phyloP scores from a whole-genome alignment of 306 rosid species.

The Cicer chorassanicum region DNA sequence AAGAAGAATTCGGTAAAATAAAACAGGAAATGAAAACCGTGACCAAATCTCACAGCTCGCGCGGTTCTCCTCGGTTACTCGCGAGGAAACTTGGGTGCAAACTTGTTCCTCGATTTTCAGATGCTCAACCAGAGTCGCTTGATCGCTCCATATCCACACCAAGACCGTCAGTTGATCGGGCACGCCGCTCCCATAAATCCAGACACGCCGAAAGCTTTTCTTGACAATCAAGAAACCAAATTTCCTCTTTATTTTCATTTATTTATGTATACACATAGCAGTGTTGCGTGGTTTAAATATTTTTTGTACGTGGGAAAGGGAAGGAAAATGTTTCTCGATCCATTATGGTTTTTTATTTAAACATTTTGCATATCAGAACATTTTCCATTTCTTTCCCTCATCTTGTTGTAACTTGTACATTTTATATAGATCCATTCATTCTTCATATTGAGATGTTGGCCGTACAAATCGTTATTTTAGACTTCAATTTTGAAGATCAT shows the following conservation, averaged over 20 bases:
- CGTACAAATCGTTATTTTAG: constrained; percentile 32
- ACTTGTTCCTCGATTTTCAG: constrained; percentile 71
- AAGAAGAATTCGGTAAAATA: constrained; percentile 79
- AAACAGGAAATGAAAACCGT: constrained; percentile 90
- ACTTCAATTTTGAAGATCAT: constrained; percentile 8
- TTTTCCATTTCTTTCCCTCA: constrained; percentile 67
- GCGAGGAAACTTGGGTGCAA: constrained; percentile 74
- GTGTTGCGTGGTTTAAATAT: constrained; percentile 54
- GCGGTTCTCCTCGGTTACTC: constrained; percentile 66
- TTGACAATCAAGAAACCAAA: constrained; percentile 42
- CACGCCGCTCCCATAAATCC: constrained; percentile 56
- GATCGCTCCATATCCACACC: constrained; percentile 61
- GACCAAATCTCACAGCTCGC: constrained; percentile 68
- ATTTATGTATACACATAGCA: constrained; percentile 26
- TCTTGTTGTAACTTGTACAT: constrained; percentile 31
- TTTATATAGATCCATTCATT: constrained; percentile 26
- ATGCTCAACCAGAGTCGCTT: constrained; percentile 70
- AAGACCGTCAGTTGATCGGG: constrained; percentile 64
- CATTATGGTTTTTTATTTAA: constrained; percentile 34
- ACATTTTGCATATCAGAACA: constrained; percentile 43
- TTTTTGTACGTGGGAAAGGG: constrained; percentile 58
- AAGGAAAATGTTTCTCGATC: constrained; percentile 53
- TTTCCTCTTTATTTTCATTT: constrained; percentile 28
- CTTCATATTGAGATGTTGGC: constrained; percentile 37
- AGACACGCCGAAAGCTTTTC: constrained; percentile 71